A percentile compares a stretch with the other conserved stretches of the same genome.
phyloP scores from a whole-genome alignment of 257 asterid species.

The Capsicum baccatum region DNA sequence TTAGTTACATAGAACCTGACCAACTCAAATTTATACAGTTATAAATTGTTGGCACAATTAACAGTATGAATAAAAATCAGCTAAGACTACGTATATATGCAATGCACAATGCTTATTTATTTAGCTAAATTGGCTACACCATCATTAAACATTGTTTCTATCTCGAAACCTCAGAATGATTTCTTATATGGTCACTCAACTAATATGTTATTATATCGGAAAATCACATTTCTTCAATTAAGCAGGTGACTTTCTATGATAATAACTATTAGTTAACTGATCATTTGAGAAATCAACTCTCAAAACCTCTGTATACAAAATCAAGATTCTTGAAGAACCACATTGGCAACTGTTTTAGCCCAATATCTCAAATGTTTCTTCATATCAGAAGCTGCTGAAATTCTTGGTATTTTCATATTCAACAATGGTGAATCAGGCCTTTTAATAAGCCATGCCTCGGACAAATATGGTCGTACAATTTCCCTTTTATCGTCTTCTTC shows the following conservation, averaged over 20 bases:
- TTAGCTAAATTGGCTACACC: not conserved
- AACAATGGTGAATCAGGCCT: slow-evolving; percentile 57
- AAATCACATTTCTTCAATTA: too few relatives aligned
- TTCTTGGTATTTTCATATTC: slow-evolving; percentile 47
- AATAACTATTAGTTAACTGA: not conserved
- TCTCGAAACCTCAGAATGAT: too few relatives aligned
- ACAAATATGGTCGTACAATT: slow-evolving; percentile 55
- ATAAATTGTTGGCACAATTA: not conserved
- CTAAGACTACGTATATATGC: not conserved
- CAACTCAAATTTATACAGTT: slow-evolving; percentile 32
- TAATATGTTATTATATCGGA: too few relatives aligned
- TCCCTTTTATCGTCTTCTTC: slow-evolving; percentile 18
- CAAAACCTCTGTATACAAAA: not conserved
- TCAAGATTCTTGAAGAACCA: slow-evolving; percentile 50
- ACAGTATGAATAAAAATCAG: not conserved
- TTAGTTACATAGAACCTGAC: not conserved
- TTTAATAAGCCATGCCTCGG: slow-evolving; percentile 63
- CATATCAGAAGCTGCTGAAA: slow-evolving; percentile 53
- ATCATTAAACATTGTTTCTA: not conserved
- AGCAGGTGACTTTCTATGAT: not conserved
- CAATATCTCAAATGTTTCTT: slow-evolving; percentile 66
- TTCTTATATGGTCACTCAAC: too few relatives aligned
- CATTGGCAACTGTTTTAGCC: slow-evolving; percentile 70
- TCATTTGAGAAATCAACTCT: not conserved
- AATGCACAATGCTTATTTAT: slow-evolving; percentile 1